Conservation (phyloP, 192 early-diverging fungal genomes). For the Backusella tuberculispora region DNA sequence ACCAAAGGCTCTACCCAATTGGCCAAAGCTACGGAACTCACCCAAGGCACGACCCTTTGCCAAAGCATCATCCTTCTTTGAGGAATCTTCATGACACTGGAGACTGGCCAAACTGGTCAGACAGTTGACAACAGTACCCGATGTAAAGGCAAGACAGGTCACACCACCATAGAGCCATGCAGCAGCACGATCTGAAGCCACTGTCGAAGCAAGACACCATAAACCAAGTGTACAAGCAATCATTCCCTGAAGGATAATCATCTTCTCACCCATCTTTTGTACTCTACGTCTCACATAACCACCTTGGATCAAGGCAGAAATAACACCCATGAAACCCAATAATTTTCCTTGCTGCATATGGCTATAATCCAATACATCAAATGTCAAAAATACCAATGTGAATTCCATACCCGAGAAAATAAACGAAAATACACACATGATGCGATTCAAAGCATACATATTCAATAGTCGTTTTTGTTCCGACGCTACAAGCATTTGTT, state of each 20-base stretch:
- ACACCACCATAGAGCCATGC: slow-evolving; percentile 62
- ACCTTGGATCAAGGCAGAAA: slow-evolving; percentile 90
- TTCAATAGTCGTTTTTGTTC: slow-evolving; percentile 32
- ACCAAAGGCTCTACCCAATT: slow-evolving; percentile 88
- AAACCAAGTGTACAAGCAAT: slow-evolving; percentile 68
- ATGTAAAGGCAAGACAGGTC: slow-evolving; percentile 86
- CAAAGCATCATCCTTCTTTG: slow-evolving; percentile 31
- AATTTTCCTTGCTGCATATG: slow-evolving; percentile 89
- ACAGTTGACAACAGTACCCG: slow-evolving; percentile 93
- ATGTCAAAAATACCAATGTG: slow-evolving; percentile 95
- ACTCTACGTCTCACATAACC: slow-evolving; percentile 85
- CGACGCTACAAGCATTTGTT: neutral
- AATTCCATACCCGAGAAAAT: slow-evolving; percentile 99
- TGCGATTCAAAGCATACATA: slow-evolving; percentile 59
- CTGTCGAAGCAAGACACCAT: slow-evolving; percentile 52
- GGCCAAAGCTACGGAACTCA: slow-evolving; percentile 84
- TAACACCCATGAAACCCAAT: slow-evolving; percentile 85
- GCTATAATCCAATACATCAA: slow-evolving; percentile 85
- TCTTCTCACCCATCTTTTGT: slow-evolving; percentile 68
- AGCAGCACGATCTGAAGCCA: neutral
- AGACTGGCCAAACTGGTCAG: slow-evolving; percentile 79
- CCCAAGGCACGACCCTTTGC: slow-evolving; percentile 79
- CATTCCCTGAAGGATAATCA: slow-evolving; percentile 81
- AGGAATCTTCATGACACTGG: slow-evolving; percentile 49
- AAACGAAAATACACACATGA: slow-evolving; percentile 90